A percentile compares a stretch with the other conserved stretches of the same genome.
These are phyloP conservation scores for Viola pubescens DNA, from an alignment of 441 rosid genomes.

Conservation along the genomic window DNA sequence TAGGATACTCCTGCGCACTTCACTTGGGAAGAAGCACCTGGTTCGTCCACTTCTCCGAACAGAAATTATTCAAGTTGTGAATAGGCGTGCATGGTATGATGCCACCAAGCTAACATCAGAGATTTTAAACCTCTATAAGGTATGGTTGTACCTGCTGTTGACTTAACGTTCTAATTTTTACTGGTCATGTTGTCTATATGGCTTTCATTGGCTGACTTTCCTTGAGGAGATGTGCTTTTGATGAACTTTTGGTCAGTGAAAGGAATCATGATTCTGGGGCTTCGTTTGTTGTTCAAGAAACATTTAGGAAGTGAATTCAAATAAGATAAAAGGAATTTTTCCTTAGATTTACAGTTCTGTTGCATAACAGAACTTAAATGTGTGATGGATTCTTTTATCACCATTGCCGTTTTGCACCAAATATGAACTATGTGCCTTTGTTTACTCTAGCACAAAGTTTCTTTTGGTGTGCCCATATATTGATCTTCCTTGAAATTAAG, in stretches of 20 bases:
- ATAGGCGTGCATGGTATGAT: constrained; percentile 92
- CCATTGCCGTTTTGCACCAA: neutral
- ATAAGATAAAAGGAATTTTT: too few relatives aligned
- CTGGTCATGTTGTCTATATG: neutral
- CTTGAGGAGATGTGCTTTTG: too few relatives aligned
- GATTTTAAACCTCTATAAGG: constrained; percentile 82
- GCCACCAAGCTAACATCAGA: constrained; percentile 75
- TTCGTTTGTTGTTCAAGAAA: too few relatives aligned
- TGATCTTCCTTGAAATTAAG: neutral
- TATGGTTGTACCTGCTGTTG: constrained; percentile 17
- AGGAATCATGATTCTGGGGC: too few relatives aligned
- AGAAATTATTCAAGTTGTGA: constrained; percentile 90
- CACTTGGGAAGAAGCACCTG: constrained; percentile 92
- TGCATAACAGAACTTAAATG: neutral
- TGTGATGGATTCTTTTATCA: neutral
- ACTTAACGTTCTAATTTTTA: neutral
- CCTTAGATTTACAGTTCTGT: too few relatives aligned
- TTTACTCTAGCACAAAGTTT: neutral
- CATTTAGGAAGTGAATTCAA: too few relatives aligned
- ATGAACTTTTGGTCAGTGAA: too few relatives aligned
- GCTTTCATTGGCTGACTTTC: too few relatives aligned
- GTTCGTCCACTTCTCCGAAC: constrained; percentile 79
- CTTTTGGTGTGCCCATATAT: neutral
- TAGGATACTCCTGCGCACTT: constrained; percentile 76
- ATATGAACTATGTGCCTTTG: neutral